Evolutionary conservation across 2,329 filamentous ascomycete species (phyloP).

Genomic region (Myriosclerotinia curreyana): DNA sequence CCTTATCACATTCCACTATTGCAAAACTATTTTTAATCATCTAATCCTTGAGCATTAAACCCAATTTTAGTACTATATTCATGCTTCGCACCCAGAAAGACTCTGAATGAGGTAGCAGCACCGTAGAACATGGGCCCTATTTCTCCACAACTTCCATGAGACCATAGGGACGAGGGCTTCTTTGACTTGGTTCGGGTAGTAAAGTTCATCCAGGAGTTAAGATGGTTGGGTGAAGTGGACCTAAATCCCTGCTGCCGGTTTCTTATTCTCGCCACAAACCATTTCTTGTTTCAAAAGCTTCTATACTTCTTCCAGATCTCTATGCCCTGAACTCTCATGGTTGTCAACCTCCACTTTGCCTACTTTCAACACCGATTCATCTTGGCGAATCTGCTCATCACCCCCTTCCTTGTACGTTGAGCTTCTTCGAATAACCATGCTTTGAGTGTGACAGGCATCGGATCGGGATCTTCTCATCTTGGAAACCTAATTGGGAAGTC

Average conservation of each 20-base stretch:
- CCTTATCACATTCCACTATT: not conserved
- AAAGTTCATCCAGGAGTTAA: conserved; percentile 20
- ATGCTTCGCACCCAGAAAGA: conserved; percentile 21
- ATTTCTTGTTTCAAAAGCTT: conserved; percentile 32
- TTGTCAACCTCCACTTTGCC: conserved; percentile 10
- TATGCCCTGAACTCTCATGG: conserved; percentile 26
- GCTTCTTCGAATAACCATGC: conserved; percentile 16
- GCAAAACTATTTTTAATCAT: conserved; percentile 22
- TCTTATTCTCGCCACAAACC: conserved; percentile 19
- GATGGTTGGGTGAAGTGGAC: not conserved
- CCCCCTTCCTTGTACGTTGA: conserved; percentile 16
- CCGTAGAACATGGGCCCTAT: conserved; percentile 3
- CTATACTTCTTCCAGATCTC: conserved; percentile 33
- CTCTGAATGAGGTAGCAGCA: conserved; percentile 20
- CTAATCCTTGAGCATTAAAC: conserved; percentile 23
- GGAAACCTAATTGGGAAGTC: conserved; percentile 29
- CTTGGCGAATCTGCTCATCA: conserved; percentile 8
- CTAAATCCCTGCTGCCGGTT: conserved; percentile 13
- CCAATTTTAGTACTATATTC: conserved; percentile 21
- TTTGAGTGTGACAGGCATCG: conserved; percentile 25
- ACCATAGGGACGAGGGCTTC: conserved; percentile 9
- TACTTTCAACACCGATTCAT: conserved; percentile 16
- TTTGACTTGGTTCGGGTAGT: conserved; percentile 7
- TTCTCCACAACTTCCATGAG: no score
- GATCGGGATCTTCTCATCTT: conserved; percentile 32